These are phyloP conservation scores for Hypomontagnella monticulosa DNA, from an alignment of 495 filamentous ascomycete genomes.

Conservation along the genomic window DNA sequence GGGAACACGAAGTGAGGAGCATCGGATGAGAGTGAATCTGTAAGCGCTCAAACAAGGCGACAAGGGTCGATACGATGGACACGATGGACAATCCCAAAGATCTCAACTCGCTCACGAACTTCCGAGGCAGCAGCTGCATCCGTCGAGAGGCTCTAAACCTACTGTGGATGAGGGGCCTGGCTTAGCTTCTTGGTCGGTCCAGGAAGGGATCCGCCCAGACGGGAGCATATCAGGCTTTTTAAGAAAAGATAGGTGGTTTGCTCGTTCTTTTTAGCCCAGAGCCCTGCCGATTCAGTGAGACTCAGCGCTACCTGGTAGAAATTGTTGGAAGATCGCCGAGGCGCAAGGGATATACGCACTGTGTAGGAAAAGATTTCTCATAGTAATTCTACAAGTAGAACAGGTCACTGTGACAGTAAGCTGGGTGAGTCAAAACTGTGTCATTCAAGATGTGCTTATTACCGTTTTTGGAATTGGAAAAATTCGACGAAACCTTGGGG, in stretches of 20 bases:
- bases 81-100: constrained; percentile 21
- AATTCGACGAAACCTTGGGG: constrained; percentile 30
- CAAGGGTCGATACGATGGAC: constrained; percentile 30
- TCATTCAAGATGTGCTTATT: constrained; percentile 2
- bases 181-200: constrained; percentile 30
- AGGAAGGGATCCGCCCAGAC: constrained; percentile 29
- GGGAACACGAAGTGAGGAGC: constrained; percentile 39
- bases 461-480: not conserved
- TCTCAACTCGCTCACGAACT: constrained; percentile 18
- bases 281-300: constrained; percentile 21
- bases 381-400: constrained; percentile 10
- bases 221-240: constrained; percentile 17
- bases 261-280: constrained; percentile 7
- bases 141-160: constrained; percentile 33
- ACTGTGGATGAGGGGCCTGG: constrained; percentile 20
- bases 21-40: constrained; percentile 26
- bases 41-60: constrained; percentile 30
- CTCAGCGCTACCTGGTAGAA: constrained; percentile 10
- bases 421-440: constrained; percentile 6
- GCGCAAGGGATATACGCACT: constrained; percentile 3
- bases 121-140: constrained; percentile 29
- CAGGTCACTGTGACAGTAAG: not conserved
- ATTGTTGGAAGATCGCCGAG: constrained; percentile 6
- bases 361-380: not conserved
- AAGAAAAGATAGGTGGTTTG: not conserved